These are phyloP conservation scores for Pseudodiploospora longispora DNA, from an alignment of 2,329 filamentous ascomycete species.

Conservation along the genomic window DNA sequence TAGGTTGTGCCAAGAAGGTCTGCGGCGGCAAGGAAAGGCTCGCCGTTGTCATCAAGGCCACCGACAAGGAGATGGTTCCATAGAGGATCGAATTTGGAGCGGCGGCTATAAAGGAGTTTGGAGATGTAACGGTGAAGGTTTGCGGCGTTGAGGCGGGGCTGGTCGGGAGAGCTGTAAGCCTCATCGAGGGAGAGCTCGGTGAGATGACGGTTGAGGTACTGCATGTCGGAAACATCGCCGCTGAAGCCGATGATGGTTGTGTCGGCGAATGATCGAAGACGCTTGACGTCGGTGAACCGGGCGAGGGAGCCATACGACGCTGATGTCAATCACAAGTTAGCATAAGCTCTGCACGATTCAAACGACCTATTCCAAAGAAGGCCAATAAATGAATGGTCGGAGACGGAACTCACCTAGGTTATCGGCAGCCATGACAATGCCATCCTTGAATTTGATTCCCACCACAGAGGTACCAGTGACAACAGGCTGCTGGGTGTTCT, in stretches of 20 bases:
- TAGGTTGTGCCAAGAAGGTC: conserved; percentile 93
- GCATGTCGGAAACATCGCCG: conserved; percentile 98
- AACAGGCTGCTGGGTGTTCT: conserved; percentile 85
- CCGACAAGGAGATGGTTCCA: conserved; percentile 95
- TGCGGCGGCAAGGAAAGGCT: conserved; percentile 84
- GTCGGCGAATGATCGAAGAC: conserved; percentile 80
- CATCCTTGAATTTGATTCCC: conserved; percentile 90
- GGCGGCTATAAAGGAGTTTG: conserved; percentile 92
- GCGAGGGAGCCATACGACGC: conserved; percentile 96
- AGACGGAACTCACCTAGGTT: conserved; percentile 64
- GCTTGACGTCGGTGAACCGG: conserved; percentile 94
- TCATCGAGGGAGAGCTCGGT: conserved; percentile 76
- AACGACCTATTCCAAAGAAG: no score
- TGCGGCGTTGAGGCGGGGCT: conserved; percentile 64
- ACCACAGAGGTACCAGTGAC: conserved; percentile 96
- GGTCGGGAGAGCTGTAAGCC: conserved; percentile 56
- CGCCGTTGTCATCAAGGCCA: conserved; percentile 69
- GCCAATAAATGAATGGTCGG: no score
- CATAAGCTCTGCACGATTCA: neutral
- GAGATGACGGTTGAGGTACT: conserved; percentile 91
- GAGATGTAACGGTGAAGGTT: conserved; percentile 95
- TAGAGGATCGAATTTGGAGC: conserved; percentile 90
- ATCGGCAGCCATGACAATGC: conserved; percentile 93
- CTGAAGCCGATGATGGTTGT: conserved; percentile 85
- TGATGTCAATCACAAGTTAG: conserved; percentile 25